Base-by-base conservation (phyloP, 1,284 basidiomycete genomes). In the Mycosarcoma mackinlayi region DNA sequence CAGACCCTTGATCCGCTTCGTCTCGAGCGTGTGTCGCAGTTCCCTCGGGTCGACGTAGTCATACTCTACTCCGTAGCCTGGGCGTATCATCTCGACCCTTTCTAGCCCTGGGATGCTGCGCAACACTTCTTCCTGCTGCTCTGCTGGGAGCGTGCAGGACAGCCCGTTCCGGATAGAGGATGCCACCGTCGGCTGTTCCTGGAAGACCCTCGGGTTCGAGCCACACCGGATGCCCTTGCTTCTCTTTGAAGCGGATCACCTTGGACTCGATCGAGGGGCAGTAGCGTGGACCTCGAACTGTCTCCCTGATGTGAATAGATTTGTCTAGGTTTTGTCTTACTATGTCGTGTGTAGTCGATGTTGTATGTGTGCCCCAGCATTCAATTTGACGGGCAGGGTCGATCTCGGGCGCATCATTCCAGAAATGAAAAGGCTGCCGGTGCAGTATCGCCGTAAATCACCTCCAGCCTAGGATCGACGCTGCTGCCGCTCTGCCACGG, bases 61-160 rank as follows among this genome's bases (percentile, higher is more conserved):
- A 74, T 94, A 95, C 80, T 95, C 92, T 31, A 95, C 92, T 1
- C 93, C 93, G 83, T 94, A 95, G 0, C 92, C 93, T 0, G 92
- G 92, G 68, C 87, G 85, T 3, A 91, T 86, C 85, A 94, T 90
- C 76, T 89, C 87, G 10, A 89, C 92, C 23, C 90, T 88, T 83
- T 94, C 92, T 21, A 95, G 84, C 0, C 93, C 92, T 0, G 89
- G 89, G 33, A 94, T 89, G 0, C 91, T 92, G 18, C 89, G 88
- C 83, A 94, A 87, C 87, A 94, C 88, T 6, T 85, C 81, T 68
- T 90, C 87, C 81, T 95, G 93, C 1, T 90, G 83, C 57, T 93
- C 92, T 79, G 91, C 89, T 0, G 93, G 91, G 61, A 94, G 86
- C 45, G 91, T 93, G 76, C 90, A 91, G 0, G 92, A 94, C 10